Base-by-base conservation (phyloP, 768 basidiomycete genomes). In the Boletus subparvulus region DNA sequence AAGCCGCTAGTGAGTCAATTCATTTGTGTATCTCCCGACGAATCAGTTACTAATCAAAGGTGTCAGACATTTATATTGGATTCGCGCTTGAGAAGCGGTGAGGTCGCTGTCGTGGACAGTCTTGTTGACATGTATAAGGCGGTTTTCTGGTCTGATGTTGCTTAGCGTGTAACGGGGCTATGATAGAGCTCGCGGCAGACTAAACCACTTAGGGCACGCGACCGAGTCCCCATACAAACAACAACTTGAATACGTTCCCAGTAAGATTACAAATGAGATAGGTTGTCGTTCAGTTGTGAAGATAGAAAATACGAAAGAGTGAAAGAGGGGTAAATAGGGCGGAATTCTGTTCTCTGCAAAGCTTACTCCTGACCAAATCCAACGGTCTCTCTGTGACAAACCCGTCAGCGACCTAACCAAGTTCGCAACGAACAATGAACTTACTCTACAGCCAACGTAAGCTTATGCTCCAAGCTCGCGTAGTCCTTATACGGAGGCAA, bases 401-500 rank as follows among this genome's bases (percentile, higher is more conserved):
- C 54, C 2, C 14, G 33, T 73, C 52, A 67, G 49, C 52, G 50
- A 59, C 11, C 59, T 45, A 10, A 64, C 47, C 50, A 50, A 51
- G 40, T 6, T 56, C 7, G n/a, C 7, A 44, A 26, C 42, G 16
- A 57, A 46, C 36, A 24, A 48, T 53, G 26, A 40, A 86, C 92
- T 73, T 73, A 92, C 90, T 96, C 94, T 55, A 95, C 91, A 52
- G 94, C 94, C 60, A 95, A 80, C 4, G 94, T 96, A 60, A 99
- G 76, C 78, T 98, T 98, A 46, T 98, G 90, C 72, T 98, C 96
- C 63, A 98, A 72, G 63, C 86, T 92, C 40, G 90, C 90, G 69
- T 96, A 97, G 65, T 94, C 92, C 69, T 93, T 95, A 73, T 99
- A 99, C 13, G 94, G 92, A n/a, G 97, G 97, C 52, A 99, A 74